Evolutionary conservation across 257 asterid species (phyloP).

Genomic region (Solanum virginianum): DNA sequence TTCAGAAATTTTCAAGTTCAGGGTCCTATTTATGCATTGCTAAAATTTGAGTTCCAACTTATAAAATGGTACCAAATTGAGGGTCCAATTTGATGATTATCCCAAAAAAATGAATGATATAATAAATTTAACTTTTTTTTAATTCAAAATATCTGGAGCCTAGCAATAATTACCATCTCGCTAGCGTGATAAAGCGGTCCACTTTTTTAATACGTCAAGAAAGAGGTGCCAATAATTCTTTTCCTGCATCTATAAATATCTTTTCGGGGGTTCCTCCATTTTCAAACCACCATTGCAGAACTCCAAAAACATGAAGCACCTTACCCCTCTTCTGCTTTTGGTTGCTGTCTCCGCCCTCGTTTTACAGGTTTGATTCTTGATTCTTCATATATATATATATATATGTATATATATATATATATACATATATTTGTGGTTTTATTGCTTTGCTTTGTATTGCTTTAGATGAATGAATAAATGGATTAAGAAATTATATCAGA

Average conservation of each 20-base stretch:
- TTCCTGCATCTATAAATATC: background rate
- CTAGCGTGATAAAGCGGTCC: background rate
- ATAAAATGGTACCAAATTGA: no score
- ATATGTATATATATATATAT: no score
- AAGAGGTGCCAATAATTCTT: background rate
- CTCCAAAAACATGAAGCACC: background rate
- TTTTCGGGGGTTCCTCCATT: background rate
- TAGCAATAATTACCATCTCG: background rate
- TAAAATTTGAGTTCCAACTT: no score
- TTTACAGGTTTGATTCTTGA: background rate
- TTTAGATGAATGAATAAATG: background rate
- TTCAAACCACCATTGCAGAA: background rate
- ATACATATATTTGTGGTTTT: background rate
- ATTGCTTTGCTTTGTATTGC: background rate
- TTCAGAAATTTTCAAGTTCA: no score
- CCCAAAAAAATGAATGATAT: no score
- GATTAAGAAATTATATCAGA: background rate
- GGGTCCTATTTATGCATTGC: no score
- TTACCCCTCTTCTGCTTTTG: background rate
- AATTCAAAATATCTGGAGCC: no score
- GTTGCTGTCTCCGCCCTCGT: background rate
- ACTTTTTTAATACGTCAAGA: background rate
- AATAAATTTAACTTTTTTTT: no score
- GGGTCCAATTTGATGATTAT: no score
- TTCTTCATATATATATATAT: background rate